phyloP scores from a whole-genome alignment of 805 yeast genomes.

The Saccharomycopsis guyanensis region DNA sequence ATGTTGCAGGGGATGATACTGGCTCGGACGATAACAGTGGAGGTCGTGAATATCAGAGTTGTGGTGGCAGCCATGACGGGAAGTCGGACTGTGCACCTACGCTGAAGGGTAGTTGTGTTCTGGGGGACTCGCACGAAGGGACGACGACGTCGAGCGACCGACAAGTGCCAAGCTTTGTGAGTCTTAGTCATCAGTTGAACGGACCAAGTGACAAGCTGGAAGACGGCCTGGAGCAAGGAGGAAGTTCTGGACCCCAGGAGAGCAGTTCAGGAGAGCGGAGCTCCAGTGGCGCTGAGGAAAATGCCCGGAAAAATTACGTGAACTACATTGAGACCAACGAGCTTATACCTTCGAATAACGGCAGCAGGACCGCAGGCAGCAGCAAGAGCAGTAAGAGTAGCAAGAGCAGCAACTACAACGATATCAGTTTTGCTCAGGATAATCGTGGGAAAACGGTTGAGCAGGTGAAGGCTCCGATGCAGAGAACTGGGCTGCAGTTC shows the following conservation, averaged over 20 bases:
- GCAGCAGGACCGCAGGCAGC: neutral
- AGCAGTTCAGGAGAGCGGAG: neutral
- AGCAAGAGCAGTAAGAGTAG: no score
- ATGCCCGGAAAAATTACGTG: slow-evolving; percentile 4
- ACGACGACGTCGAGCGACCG: neutral
- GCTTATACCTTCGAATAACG: slow-evolving; percentile 2
- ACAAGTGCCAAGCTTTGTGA: slow-evolving; percentile 16
- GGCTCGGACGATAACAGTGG: neutral
- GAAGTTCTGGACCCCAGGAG: neutral
- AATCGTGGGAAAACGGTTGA: slow-evolving; percentile 1
- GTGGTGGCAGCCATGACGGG: neutral
- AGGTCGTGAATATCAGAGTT: neutral
- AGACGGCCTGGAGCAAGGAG: neutral
- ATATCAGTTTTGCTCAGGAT: neutral
- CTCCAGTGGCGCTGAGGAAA: neutral
- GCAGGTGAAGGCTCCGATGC: neutral
- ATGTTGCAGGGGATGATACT: neutral
- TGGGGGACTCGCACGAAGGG: neutral
- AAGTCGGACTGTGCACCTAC: no score
- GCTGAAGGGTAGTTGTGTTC: neutral
- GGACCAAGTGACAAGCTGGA: neutral
- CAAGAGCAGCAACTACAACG: slow-evolving; percentile 3
- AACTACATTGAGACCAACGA: slow-evolving; percentile 9
- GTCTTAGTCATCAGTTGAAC: slow-evolving; percentile 9
- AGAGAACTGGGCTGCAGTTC: neutral